Conservation (phyloP, 2,329 filamentous ascomycete species). For the Metarhizium anisopliae region DNA sequence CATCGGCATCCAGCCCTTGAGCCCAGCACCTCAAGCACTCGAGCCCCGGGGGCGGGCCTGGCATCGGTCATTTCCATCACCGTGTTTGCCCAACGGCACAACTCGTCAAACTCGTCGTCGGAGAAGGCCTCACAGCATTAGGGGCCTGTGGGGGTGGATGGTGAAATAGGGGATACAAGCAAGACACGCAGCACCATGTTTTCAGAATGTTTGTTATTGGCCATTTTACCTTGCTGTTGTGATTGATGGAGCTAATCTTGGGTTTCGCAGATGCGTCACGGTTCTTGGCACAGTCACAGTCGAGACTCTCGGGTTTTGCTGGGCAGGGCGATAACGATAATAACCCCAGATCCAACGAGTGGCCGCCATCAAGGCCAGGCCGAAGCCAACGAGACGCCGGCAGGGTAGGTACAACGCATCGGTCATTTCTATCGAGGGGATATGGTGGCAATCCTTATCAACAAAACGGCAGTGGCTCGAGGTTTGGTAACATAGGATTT, state of each 20-base stretch:
- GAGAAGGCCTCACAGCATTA: background rate
- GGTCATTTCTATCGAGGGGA: constrained; percentile 35
- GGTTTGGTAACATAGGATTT: constrained; percentile 66
- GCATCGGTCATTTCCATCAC: background rate
- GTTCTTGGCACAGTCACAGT: constrained; percentile 95
- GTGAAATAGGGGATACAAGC: constrained; percentile 15
- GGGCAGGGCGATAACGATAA: constrained; percentile 43
- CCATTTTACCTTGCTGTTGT: background rate
- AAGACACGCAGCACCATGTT: constrained; percentile 24
- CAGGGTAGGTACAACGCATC: constrained; percentile 21
- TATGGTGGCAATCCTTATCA: constrained; percentile 71
- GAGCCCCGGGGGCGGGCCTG: background rate
- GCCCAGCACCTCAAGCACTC: background rate
- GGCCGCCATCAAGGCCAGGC: constrained; percentile 22
- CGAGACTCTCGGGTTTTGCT: constrained; percentile 63
- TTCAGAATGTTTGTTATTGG: constrained; percentile 69
- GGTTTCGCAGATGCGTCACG: constrained; percentile 71
- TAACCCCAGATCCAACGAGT: constrained; percentile 20
- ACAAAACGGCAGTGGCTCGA: constrained; percentile 60
- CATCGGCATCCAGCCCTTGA: background rate
- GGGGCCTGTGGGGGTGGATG: constrained; percentile 23
- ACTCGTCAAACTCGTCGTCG: background rate
- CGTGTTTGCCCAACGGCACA: background rate
- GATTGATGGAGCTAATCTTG: background rate
- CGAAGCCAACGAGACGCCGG: constrained; percentile 23